Conservation (phyloP, 345 rosid genomes). For the Nephelium lappaceum region DNA sequence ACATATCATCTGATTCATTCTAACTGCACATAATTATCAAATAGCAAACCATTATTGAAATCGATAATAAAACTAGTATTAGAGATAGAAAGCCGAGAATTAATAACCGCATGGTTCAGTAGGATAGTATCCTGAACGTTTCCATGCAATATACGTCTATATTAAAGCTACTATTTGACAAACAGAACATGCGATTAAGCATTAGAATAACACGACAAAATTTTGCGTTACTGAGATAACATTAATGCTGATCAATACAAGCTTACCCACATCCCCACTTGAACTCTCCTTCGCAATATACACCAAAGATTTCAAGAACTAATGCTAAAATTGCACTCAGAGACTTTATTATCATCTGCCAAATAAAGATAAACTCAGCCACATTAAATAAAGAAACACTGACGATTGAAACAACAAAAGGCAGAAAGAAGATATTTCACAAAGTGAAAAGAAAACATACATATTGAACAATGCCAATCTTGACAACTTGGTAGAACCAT, state of each 20-base stretch:
- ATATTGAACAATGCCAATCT: constrained; percentile 98
- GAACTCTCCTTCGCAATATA: constrained; percentile 98
- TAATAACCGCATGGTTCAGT: neutral
- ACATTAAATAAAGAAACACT: constrained; percentile 19
- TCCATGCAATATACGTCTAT: neutral
- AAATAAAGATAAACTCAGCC: constrained; percentile 27
- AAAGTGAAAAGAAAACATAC: constrained; percentile 56
- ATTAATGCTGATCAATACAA: constrained; percentile 8
- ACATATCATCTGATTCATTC: neutral
- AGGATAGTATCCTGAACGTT: neutral
- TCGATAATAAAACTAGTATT: neutral
- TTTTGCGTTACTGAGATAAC: neutral
- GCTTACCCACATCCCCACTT: constrained; percentile 90
- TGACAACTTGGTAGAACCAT: constrained; percentile 95
- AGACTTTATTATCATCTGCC: constrained; percentile 94
- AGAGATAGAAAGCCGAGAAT: neutral
- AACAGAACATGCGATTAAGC: neutral
- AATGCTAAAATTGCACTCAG: constrained; percentile 81
- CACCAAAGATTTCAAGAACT: constrained; percentile 85
- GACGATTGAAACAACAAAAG: neutral
- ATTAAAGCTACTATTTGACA: neutral
- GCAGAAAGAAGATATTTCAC: constrained; percentile 12
- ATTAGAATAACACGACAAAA: neutral
- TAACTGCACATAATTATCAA: neutral
- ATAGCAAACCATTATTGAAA: neutral